These are phyloP conservation scores for Pseudogymnoascus sp. DNA, from an alignment of 2,329 filamentous ascomycete genomes.

Conservation along the genomic window DNA sequence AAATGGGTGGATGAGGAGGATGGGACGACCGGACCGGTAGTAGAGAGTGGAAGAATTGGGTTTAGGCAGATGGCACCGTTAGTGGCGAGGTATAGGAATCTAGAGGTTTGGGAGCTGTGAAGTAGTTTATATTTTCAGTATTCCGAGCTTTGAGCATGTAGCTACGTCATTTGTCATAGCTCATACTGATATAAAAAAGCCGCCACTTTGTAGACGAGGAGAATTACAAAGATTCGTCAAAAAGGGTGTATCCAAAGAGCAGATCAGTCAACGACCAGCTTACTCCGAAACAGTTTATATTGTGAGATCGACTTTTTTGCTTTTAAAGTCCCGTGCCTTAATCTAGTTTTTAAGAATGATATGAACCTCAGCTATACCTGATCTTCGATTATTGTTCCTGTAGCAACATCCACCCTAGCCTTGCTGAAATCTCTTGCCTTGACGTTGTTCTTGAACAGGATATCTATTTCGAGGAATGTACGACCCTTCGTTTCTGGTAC, in stretches of 20 bases:
- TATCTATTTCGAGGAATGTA: conserved; percentile 36
- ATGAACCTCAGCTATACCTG: neutral
- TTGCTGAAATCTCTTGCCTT: conserved; percentile 33
- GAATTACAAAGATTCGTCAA: neutral
- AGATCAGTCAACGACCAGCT: neutral
- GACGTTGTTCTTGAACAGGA: conserved; percentile 35
- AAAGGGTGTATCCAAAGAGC: neutral
- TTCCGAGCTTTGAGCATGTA: neutral
- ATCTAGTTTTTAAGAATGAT: neutral
- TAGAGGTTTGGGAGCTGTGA: conserved; percentile 27
- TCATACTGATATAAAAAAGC: neutral
- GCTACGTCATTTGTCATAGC: neutral
- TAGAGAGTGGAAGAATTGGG: conserved; percentile 22
- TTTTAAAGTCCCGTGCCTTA: neutral
- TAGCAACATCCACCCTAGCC: conserved; percentile 25
- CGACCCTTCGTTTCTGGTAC: conserved; percentile 37
- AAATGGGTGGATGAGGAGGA: conserved; percentile 24
- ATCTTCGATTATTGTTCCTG: neutral
- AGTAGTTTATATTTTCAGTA: neutral
- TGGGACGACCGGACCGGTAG: conserved; percentile 22
- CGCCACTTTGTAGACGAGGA: neutral
- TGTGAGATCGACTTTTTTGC: neutral
- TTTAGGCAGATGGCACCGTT: conserved; percentile 29
- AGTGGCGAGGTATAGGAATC: conserved; percentile 26
- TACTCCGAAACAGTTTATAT: neutral